A percentile compares a stretch with the other conserved stretches of the same genome.
Conservation (phyloP, 441 rosid genomes). For the Erodium texanum region DNA sequence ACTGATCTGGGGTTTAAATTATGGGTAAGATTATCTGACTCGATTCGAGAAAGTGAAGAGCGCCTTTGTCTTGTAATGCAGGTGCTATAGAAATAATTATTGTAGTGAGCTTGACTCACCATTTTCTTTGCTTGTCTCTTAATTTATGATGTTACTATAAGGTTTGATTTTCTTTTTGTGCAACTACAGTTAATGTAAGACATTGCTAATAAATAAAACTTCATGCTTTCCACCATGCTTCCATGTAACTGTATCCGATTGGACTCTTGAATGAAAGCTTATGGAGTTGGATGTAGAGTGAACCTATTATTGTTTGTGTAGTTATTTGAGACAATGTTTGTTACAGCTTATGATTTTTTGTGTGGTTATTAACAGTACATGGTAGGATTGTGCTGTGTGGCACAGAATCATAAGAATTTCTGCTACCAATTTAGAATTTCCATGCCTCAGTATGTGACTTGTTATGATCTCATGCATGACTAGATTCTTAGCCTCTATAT, state of each 20-base stretch:
- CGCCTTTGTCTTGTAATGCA: neutral
- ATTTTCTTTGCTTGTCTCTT: neutral
- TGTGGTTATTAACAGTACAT: too few species aligned
- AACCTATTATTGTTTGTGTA: too few species aligned
- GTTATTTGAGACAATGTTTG: too few species aligned
- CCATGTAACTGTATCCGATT: neutral
- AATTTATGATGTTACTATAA: neutral
- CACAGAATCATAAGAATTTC: too few species aligned
- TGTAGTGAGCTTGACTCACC: neutral
- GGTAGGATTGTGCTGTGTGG: too few species aligned
- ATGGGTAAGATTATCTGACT: conserved; percentile 3
- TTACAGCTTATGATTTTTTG: too few species aligned
- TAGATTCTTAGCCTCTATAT: too few species aligned
- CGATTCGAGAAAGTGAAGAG: neutral
- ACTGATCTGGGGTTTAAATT: conserved; percentile 6
- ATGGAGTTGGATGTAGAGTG: too few species aligned
- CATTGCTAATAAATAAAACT: neutral
- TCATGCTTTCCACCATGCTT: neutral
- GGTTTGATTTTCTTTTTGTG: neutral
- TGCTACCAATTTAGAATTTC: too few species aligned
- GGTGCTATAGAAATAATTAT: neutral
- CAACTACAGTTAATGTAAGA: neutral
- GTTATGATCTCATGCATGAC: too few species aligned
- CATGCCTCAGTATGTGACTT: too few species aligned
- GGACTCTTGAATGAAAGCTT: too few species aligned